Evolutionary conservation across 345 rosid genomes (phyloP).

Genomic region (Balakata baccata): DNA sequence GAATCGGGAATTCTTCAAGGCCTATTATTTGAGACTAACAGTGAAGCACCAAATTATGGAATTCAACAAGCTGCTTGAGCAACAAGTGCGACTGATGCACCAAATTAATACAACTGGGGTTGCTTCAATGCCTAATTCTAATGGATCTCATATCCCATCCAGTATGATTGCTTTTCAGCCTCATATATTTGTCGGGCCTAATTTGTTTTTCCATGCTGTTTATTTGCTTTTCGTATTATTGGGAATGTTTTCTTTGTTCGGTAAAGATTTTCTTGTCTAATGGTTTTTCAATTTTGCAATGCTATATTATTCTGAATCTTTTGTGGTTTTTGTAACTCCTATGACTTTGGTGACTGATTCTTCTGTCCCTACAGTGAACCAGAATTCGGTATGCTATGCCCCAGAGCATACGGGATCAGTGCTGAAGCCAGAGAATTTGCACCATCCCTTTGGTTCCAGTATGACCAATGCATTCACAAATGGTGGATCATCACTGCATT

Average conservation of each 20-base stretch:
- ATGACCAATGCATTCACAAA: constrained; percentile 60
- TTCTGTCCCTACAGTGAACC: constrained; percentile 51
- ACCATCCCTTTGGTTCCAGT: constrained; percentile 46
- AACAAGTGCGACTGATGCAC: constrained; percentile 77
- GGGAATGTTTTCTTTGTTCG: neutral
- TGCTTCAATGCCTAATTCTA: constrained; percentile 53
- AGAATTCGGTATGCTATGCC: constrained; percentile 54
- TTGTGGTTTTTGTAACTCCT: neutral
- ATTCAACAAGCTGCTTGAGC: constrained; percentile 91
- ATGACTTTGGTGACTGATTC: constrained; percentile 17
- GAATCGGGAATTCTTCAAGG: constrained; percentile 85
- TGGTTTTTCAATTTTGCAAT: neutral
- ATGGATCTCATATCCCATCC: constrained; percentile 70
- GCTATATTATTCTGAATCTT: neutral
- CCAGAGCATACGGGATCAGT: constrained; percentile 51
- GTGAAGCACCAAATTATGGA: constrained; percentile 89
- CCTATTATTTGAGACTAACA: constrained; percentile 82
- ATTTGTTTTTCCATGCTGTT: neutral
- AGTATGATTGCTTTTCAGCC: constrained; percentile 45
- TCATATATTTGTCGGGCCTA: neutral
- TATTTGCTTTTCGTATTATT: neutral
- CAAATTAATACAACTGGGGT: constrained; percentile 66
- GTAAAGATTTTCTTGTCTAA: neutral
- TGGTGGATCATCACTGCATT: constrained; percentile 59
- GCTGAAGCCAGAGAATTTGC: constrained; percentile 61